Base-by-base conservation (phyloP, 345 rosid species). In the Linum usitatissimum region DNA sequence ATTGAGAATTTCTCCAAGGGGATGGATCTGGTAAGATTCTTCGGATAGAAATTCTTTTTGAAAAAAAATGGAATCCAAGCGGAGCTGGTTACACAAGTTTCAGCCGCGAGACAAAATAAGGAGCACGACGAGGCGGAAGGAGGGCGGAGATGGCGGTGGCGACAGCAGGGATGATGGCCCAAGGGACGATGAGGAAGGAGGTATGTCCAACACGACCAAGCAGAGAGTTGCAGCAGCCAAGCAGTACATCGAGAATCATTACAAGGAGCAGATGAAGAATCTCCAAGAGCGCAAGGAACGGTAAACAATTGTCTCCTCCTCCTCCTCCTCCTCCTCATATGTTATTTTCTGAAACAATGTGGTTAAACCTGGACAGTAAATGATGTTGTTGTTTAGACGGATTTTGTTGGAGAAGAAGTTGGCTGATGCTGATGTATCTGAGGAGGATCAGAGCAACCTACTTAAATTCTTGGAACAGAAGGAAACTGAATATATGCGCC, bases 401-500 rank as follows among this genome's bases (percentile, higher is more conserved):
- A 74, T 57, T 66, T 63, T 81, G 64, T 61, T 90, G 80, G 99
- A 87, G 73, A 80, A 80, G 83, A 90, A 93, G 80, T 74, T 93
- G 61, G 97, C 92, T 5, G 96, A 93, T 75, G 99, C 97, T 68
- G 96, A 93, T 65, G 96, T 84, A 31, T 90, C 99, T 1, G 87
- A 90, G 80, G 96, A 93, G 79, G 99, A 93, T 81, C 97, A 87
- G 73, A 83, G 73, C 61, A 93, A 90, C 77, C 78, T 93, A 51
- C 84, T 90, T 14, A 93, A 93, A 71, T 93, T 80, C 74, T 73
- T 87, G 74, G 99, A 93, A 87, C 77, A 83, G 78, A 93, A 90
- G 66, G 99, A 93, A 73, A 93, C 96, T 23, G 97, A 90, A 75
- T 93, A 87, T 63, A 93, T 93, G 97, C 90, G 99, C 55, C 88